These are phyloP conservation scores for Penicillium lagena DNA, from an alignment of 495 filamentous ascomycete species.

Conservation along the genomic window DNA sequence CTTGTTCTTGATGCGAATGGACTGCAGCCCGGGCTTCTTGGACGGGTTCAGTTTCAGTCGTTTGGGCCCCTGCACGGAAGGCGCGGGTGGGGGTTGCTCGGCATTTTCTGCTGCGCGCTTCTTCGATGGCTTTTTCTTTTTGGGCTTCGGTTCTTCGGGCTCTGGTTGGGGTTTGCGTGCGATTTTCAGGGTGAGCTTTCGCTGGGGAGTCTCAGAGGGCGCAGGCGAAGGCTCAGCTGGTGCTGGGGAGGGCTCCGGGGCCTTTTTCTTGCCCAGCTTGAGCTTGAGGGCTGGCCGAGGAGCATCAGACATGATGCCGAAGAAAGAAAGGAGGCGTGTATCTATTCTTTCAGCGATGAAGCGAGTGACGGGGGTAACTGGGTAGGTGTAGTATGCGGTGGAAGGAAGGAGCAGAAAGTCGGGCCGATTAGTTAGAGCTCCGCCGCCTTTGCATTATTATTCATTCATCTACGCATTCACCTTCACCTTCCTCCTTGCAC, in stretches of 20 bases:
- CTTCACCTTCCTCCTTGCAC: neutral
- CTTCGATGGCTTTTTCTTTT: constrained; percentile 45
- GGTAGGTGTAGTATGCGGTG: no score
- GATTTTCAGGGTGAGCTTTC: constrained; percentile 49
- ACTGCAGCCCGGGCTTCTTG: constrained; percentile 37
- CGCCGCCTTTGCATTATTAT: no score
- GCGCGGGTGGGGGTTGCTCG: constrained; percentile 17
- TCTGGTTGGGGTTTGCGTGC: constrained; percentile 26
- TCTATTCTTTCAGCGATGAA: no score
- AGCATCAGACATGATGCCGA: constrained; percentile 29
- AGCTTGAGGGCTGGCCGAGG: constrained; percentile 44
- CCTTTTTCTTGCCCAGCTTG: constrained; percentile 36
- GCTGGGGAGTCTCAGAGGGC: constrained; percentile 21
- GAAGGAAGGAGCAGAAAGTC: no score
- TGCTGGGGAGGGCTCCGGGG: constrained; percentile 22
- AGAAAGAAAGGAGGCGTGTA: neutral
- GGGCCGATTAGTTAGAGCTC: no score
- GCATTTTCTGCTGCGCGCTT: constrained; percentile 34
- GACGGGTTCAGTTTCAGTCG: constrained; percentile 38
- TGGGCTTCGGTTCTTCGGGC: constrained; percentile 21
- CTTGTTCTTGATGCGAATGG: constrained; percentile 50
- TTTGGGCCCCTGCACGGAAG: constrained; percentile 28
- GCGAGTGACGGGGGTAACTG: no score
- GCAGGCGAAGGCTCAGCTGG: constrained; percentile 24
- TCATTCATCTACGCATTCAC: no score